Evolutionary conservation across 805 yeast genomes (phyloP).

Genomic region (Ogataea philodendri): DNA sequence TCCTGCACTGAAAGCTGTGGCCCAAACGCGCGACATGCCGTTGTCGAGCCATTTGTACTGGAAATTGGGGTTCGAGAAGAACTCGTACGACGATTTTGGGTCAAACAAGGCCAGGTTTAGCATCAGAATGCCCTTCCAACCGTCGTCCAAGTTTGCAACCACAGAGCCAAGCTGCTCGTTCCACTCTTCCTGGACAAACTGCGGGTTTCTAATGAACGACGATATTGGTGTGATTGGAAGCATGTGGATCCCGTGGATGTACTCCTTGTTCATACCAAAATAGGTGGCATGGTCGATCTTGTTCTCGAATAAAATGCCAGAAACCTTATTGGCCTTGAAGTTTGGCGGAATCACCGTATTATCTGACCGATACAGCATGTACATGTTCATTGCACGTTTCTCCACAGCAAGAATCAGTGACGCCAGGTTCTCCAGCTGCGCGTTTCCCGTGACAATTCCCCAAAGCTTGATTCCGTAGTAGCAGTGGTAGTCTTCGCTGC

Average conservation of each 20-base stretch:
- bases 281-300: constrained; percentile 71
- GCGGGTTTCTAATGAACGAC: constrained; percentile 50
- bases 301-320: constrained; percentile 71
- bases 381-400: constrained; percentile 51
- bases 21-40: constrained; percentile 65
- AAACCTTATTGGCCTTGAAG: constrained; percentile 55
- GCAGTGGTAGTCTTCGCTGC: constrained; percentile 70
- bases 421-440: constrained; percentile 51
- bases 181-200: constrained; percentile 50
- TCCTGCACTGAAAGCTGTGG: constrained; percentile 59
- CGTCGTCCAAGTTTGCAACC: constrained; percentile 44
- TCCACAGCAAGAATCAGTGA: constrained; percentile 58
- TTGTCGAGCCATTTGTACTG: constrained; percentile 47
- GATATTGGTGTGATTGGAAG: constrained; percentile 66
- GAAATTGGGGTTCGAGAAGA: constrained; percentile 38
- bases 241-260: constrained; percentile 80
- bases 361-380: constrained; percentile 49
- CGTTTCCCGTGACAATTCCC: constrained; percentile 58
- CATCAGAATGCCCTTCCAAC: constrained; percentile 62
- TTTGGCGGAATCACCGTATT: constrained; percentile 51
- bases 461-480: constrained; percentile 69
- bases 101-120: constrained; percentile 46
- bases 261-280: constrained; percentile 60
- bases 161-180: constrained; percentile 32
- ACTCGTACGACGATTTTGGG: constrained; percentile 40